These are phyloP conservation scores for Secale cereale DNA, from an alignment of 176 grass and related monocot species.

Conservation along the genomic window DNA sequence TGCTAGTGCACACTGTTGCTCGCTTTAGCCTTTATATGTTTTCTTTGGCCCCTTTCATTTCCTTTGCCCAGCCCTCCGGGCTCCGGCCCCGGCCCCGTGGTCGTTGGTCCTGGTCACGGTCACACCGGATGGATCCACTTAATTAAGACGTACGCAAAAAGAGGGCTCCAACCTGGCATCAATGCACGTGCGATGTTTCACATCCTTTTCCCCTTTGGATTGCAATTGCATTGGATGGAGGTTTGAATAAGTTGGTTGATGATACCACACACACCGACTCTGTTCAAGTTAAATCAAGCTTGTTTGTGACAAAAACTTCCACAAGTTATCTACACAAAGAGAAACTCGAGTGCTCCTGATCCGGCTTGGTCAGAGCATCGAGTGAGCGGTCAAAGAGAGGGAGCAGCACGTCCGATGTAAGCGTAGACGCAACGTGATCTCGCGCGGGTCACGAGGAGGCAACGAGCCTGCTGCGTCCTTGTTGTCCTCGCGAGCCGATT, in stretches of 20 bases:
- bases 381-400: neutral
- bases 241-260: neutral
- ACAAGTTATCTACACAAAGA: no score
- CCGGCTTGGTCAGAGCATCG: neutral
- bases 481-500: neutral
- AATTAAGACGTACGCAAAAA: slow-evolving; percentile 12
- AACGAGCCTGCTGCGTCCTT: neutral
- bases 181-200: slow-evolving; percentile 49
- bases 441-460: slow-evolving; percentile 21
- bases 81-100: neutral
- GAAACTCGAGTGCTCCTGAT: neutral
- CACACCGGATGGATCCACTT: slow-evolving; percentile 23
- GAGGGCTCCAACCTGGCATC: slow-evolving; percentile 21
- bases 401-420: neutral
- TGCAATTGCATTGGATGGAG: no score
- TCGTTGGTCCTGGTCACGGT: slow-evolving; percentile 25
- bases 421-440: neutral
- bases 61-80: neutral
- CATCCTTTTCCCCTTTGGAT: neutral
- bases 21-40: slow-evolving; percentile 30
- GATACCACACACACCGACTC: neutral
- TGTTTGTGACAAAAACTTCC: neutral
- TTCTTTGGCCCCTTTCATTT: neutral
- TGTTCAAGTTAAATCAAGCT: neutral
- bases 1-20: neutral